A percentile compares a stretch with the other conserved stretches of the same genome.
phyloP scores from a whole-genome alignment of 108 stramenopile genomes.

The Phaeodactylum tricornutum region DNA sequence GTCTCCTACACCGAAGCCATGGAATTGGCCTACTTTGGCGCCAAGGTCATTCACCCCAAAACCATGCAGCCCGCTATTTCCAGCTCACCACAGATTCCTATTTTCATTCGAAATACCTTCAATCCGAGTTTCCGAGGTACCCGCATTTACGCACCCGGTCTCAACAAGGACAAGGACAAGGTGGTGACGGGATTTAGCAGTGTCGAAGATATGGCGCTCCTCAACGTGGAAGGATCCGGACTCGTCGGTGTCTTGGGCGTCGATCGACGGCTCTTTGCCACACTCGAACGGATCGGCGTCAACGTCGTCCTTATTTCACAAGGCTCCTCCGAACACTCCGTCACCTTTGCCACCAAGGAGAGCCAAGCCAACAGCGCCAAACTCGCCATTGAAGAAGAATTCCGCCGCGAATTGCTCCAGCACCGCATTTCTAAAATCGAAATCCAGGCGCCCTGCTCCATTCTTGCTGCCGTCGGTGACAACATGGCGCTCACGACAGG shows the following conservation, averaged over 20 bases:
- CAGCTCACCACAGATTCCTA: conserved; percentile 64
- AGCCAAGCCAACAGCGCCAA: conserved; percentile 45
- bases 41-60: conserved; percentile 86
- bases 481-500: conserved; percentile 68
- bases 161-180: conserved; percentile 32
- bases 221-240: conserved; percentile 86
- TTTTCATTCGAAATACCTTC: conserved; percentile 86
- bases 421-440: conserved; percentile 44
- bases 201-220: conserved; percentile 77
- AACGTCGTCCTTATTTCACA: conserved; percentile 83
- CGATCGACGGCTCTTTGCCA: conserved; percentile 61
- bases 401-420: conserved; percentile 50
- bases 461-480: conserved; percentile 88
- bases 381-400: conserved; percentile 61
- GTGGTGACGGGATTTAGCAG: conserved; percentile 78
- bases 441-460: conserved; percentile 54
- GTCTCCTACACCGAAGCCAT: conserved; percentile 88
- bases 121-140: conserved; percentile 70
- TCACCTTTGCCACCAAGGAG: conserved; percentile 62
- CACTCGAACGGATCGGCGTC: conserved; percentile 52
- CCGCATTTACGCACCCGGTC: conserved; percentile 49
- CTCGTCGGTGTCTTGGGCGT: conserved; percentile 81
- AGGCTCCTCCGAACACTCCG: conserved; percentile 79
- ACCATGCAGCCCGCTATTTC: conserved; percentile 78
- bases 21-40: conserved; percentile 91